These are phyloP conservation scores for Pascua guehoae DNA, from an alignment of 1,284 basidiomycete species.

Conservation along the genomic window DNA sequence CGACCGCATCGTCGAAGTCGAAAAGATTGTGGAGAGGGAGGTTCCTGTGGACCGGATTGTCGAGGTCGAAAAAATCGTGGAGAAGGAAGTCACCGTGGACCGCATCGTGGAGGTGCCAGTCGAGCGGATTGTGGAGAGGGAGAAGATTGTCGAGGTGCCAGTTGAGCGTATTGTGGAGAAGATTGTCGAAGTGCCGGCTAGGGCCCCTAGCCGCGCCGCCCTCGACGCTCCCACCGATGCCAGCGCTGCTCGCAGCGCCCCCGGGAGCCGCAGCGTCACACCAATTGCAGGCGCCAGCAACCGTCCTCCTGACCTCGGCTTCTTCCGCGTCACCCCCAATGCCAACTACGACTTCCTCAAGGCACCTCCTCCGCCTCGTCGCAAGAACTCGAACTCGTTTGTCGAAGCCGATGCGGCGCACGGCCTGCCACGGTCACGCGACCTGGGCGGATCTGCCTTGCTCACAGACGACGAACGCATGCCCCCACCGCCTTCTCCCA, in stretches of 20 bases:
- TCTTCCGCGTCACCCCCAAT: slow-evolving; percentile 44
- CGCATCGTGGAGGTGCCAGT: slow-evolving; percentile 44
- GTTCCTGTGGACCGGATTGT: slow-evolving; percentile 43
- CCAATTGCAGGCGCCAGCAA: slow-evolving; percentile 15
- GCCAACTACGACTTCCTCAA: slow-evolving; percentile 50
- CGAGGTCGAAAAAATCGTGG: slow-evolving; percentile 33
- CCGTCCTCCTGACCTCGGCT: slow-evolving; percentile 35
- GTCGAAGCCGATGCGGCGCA: slow-evolving; percentile 14
- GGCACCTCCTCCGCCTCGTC: slow-evolving; percentile 36
- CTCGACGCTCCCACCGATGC: slow-evolving; percentile 32
- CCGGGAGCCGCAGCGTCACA: slow-evolving; percentile 20
- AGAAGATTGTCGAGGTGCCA: slow-evolving; percentile 47
- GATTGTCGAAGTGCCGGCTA: slow-evolving; percentile 28
- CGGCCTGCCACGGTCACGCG: slow-evolving; percentile 28
- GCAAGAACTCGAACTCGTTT: slow-evolving; percentile 6
- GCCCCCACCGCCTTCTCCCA: slow-evolving; percentile 20
- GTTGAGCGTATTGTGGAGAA: slow-evolving; percentile 39
- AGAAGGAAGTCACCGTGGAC: slow-evolving; percentile 20
- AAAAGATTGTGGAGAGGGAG: slow-evolving; percentile 37
- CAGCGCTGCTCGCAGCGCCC: slow-evolving; percentile 4
- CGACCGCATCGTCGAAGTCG: slow-evolving; percentile 50
- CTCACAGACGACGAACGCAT: slow-evolving; percentile 13
- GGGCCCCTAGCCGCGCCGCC: slow-evolving; percentile 14
- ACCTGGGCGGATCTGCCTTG: slow-evolving; percentile 30
- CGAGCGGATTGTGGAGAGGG: slow-evolving; percentile 43